Conservation (phyloP, 345 rosid genomes). For the Euphorbia lathyris region DNA sequence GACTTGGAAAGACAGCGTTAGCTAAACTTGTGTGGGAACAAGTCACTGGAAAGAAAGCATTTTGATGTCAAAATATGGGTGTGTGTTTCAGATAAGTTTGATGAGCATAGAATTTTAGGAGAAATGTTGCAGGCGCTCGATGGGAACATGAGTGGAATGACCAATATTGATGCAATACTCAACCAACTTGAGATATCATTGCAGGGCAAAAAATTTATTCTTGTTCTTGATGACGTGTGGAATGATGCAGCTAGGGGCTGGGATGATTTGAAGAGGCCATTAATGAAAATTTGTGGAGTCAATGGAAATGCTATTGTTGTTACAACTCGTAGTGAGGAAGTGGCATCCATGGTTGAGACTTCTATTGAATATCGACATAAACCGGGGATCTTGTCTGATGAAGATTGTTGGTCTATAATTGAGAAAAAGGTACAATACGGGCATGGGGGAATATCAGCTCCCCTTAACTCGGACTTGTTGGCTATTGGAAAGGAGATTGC, state of each 20-base stretch:
- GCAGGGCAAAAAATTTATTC: conserved; percentile 7
- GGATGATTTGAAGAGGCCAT: conserved; percentile 5
- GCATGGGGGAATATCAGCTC: background rate
- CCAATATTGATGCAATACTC: background rate
- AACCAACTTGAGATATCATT: background rate
- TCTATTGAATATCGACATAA: background rate
- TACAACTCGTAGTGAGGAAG: conserved; percentile 20
- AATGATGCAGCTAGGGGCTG: background rate
- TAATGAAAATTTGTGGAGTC: background rate
- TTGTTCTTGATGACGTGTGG: conserved; percentile 31
- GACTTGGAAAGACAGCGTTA: conserved; percentile 28
- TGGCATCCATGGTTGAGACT: conserved; percentile 9
- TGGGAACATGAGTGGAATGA: background rate
- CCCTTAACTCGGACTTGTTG: background rate
- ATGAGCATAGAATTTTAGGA: background rate
- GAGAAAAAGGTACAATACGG: background rate
- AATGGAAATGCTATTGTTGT: conserved; percentile 11
- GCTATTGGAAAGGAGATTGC: conserved; percentile 21
- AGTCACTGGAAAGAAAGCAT: background rate
- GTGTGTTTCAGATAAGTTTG: background rate
- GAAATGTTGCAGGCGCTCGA: background rate
- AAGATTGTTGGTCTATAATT: conserved; percentile 21
- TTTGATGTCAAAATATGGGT: background rate
- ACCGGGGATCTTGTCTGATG: background rate
- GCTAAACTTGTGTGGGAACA: conserved; percentile 9